Evolutionary conservation across 495 filamentous ascomycete genomes (phyloP).

Genomic region (Penicillium cosmopolitanum): DNA sequence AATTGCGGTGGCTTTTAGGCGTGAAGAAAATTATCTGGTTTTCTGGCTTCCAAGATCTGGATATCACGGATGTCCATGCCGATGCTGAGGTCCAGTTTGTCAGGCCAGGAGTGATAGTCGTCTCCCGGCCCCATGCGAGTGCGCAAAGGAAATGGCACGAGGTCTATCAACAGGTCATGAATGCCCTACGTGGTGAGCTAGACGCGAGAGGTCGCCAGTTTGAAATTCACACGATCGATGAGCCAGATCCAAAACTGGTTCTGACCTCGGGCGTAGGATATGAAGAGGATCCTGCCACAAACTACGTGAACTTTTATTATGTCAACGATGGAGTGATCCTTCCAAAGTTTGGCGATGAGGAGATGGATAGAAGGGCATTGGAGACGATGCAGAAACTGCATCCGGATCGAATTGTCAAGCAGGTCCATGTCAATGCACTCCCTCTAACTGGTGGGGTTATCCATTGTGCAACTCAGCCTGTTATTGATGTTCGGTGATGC

Average conservation of each 20-base stretch:
- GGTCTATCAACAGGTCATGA: conserved; percentile 21
- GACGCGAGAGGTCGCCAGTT: conserved; percentile 30
- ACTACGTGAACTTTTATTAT: conserved; percentile 35
- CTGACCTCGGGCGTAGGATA: conserved; percentile 12
- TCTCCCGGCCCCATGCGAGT: conserved; percentile 19
- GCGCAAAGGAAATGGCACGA: conserved; percentile 25
- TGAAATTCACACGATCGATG: conserved; percentile 29
- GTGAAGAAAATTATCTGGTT: conserved; percentile 34
- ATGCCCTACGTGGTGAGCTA: conserved; percentile 21
- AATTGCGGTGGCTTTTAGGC: conserved; percentile 28
- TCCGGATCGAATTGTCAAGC: conserved; percentile 24
- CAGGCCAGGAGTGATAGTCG: conserved; percentile 28
- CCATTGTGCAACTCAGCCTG: conserved; percentile 32
- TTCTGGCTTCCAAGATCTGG: conserved; percentile 25
- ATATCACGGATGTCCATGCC: conserved; percentile 33
- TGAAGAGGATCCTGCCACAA: conserved; percentile 24
- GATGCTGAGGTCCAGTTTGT: conserved; percentile 31
- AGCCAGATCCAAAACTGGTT: conserved; percentile 20
- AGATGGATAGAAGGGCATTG: conserved; percentile 20
- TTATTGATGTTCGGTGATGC: too few relatives aligned
- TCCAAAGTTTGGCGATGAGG: conserved; percentile 29
- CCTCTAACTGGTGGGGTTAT: conserved; percentile 32
- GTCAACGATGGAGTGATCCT: conserved; percentile 31
- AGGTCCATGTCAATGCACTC: conserved; percentile 29
- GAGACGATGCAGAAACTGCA: conserved; percentile 23